phyloP scores from a whole-genome alignment of 129 eudicot species.

The Flaveria robusta region DNA sequence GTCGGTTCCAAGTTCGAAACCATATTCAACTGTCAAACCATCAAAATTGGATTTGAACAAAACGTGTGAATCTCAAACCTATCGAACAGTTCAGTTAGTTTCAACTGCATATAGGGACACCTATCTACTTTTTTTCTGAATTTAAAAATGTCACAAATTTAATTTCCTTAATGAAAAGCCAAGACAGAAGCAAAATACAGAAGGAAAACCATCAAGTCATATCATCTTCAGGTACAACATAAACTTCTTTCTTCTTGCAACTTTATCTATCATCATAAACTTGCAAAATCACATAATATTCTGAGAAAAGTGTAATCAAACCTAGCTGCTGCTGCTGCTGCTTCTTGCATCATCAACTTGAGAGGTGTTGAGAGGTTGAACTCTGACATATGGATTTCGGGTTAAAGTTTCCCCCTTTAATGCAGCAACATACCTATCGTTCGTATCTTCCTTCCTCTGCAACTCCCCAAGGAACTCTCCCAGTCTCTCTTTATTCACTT shows the following conservation, averaged over 20 bases:
- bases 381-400: constrained; percentile 66
- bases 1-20: no score
- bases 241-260: constrained; percentile 14
- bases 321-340: not conserved
- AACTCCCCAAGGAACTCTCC: constrained; percentile 88
- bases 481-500: constrained; percentile 75
- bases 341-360: constrained; percentile 15
- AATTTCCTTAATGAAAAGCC: not conserved
- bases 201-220: constrained; percentile 3
- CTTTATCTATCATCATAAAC: constrained; percentile 1
- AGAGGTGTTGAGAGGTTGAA: constrained; percentile 37
- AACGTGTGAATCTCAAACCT: no score
- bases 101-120: no score
- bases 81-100: no score
- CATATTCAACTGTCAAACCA: no score
- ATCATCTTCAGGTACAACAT: constrained; percentile 1
- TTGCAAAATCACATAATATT: constrained; percentile 3
- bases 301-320: constrained; percentile 1
- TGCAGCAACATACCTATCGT: constrained; percentile 92
- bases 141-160: not conserved
- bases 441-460: constrained; percentile 86
- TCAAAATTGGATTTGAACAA: no score
- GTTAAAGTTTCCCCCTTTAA: constrained; percentile 81
- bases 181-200: not conserved
- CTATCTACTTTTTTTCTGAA: no score